These are phyloP conservation scores for Amaranthus palmeri DNA, from an alignment of 148 eudicot species.

Conservation along the genomic window DNA sequence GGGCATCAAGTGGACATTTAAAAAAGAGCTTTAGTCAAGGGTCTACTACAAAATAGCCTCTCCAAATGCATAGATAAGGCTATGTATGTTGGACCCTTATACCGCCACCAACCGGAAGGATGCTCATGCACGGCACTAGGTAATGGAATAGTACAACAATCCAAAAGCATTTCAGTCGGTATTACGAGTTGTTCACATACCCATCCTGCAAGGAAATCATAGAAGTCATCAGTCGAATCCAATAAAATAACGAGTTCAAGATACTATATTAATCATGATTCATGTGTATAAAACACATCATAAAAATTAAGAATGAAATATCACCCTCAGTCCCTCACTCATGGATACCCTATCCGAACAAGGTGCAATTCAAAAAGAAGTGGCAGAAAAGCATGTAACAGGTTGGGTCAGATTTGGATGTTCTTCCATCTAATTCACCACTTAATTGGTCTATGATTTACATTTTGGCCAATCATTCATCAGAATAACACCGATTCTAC, in stretches of 20 bases:
- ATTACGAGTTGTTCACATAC: conserved; percentile 46
- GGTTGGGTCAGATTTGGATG: not conserved
- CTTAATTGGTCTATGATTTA: too few relatives aligned
- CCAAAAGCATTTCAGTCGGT: conserved; percentile 5
- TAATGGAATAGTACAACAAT: not conserved
- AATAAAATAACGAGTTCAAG: not conserved
- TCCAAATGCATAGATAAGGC: not conserved
- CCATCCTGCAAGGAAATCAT: conserved; percentile 77
- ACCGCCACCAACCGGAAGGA: not conserved
- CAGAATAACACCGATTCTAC: too few relatives aligned
- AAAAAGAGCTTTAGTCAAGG: not conserved
- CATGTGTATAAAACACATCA: not conserved
- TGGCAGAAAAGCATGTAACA: not conserved
- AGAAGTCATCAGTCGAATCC: conserved; percentile 10
- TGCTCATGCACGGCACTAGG: not conserved
- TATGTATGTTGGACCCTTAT: not conserved
- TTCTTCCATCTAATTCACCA: not conserved
- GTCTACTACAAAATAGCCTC: not conserved
- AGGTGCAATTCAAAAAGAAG: not conserved
- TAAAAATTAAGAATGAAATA: not conserved
- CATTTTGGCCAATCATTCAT: too few relatives aligned
- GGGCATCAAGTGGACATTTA: not conserved
- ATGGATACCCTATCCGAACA: not conserved
- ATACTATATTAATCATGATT: too few relatives aligned
- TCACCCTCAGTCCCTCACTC: not conserved